A percentile compares a stretch with the other conserved stretches of the same genome.
phyloP scores from a whole-genome alignment of 805 yeast genomes.

The Wickerhamiella azyma region DNA sequence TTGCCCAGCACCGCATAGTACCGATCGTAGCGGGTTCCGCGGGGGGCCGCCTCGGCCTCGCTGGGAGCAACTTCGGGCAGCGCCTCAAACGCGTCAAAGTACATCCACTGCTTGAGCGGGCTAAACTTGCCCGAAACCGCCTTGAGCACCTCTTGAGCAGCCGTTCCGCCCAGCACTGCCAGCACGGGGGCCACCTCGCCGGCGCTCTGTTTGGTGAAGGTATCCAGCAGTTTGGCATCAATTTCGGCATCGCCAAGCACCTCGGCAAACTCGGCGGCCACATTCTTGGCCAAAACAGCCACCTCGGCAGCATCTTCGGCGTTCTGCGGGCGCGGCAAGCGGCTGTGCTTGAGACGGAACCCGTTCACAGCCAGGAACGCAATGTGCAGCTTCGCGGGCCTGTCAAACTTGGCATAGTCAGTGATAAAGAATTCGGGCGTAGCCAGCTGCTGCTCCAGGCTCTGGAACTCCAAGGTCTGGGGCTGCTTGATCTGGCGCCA shows the following conservation, averaged over 20 bases:
- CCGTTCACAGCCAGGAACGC: constrained; percentile 83
- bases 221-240: constrained; percentile 51
- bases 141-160: constrained; percentile 93
- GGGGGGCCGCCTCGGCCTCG: constrained; percentile 59
- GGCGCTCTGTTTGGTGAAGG: constrained; percentile 68
- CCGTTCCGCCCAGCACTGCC: constrained; percentile 85
- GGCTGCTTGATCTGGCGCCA: constrained; percentile 92
- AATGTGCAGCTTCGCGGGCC: constrained; percentile 79
- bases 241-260: constrained; percentile 46
- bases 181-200: constrained; percentile 87
- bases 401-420: constrained; percentile 88
- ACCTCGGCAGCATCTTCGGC: constrained; percentile 61
- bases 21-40: constrained; percentile 77
- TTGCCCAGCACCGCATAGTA: constrained; percentile 90
- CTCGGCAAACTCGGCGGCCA: constrained; percentile 41
- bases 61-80: constrained; percentile 37
- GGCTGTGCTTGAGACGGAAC: constrained; percentile 46
- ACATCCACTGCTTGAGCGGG: constrained; percentile 85
- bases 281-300: constrained; percentile 41
- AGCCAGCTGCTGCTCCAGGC: constrained; percentile 49
- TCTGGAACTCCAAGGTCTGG: constrained; percentile 42
- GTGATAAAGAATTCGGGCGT: constrained; percentile 68
- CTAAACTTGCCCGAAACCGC: constrained; percentile 89
- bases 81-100: constrained; percentile 92
- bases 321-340: constrained; percentile 64